phyloP scores from a whole-genome alignment of 768 basidiomycete genomes.

The Kwoniella newhampshirensis region DNA sequence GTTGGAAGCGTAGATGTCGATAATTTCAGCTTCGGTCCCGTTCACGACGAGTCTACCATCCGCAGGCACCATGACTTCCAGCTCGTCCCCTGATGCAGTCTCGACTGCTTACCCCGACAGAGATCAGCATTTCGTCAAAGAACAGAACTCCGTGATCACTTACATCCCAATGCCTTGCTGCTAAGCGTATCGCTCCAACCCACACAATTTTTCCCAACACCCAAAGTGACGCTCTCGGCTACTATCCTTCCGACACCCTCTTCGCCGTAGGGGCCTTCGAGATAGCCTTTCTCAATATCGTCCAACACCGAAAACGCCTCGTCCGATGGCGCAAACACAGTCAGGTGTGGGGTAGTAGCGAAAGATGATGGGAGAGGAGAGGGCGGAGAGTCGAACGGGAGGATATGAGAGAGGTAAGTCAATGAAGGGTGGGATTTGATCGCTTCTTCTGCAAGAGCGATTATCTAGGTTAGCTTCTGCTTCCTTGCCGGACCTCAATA shows the following conservation, averaged over 20 bases:
- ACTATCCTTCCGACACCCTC: constrained; percentile 77
- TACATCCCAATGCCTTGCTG: constrained; percentile 21
- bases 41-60: constrained; percentile 56
- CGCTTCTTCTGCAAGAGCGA: constrained; percentile 60
- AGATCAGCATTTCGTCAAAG: too few species aligned
- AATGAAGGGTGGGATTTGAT: constrained; percentile 63
- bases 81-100: constrained; percentile 26
- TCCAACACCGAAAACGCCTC: constrained; percentile 73
- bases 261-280: constrained; percentile 81
- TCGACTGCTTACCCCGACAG: background rate
- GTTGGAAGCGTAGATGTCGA: constrained; percentile 89
- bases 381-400: constrained; percentile 56
- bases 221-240: constrained; percentile 54
- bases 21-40: constrained; percentile 58
- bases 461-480: background rate
- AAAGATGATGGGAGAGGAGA: constrained; percentile 58
- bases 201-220: constrained; percentile 38
- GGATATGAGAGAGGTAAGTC: constrained; percentile 72
- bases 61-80: constrained; percentile 56
- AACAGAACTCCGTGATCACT: background rate
- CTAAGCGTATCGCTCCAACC: constrained; percentile 53
- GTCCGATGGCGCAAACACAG: constrained; percentile 84
- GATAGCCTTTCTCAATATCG: constrained; percentile 75
- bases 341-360: constrained; percentile 64
- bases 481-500: background rate